Percentiles rank a stretch among this genome's conserved stretches.
phyloP scores from a whole-genome alignment of 2,329 filamentous ascomycete genomes.

The Aspergillus novoparasiticus region DNA sequence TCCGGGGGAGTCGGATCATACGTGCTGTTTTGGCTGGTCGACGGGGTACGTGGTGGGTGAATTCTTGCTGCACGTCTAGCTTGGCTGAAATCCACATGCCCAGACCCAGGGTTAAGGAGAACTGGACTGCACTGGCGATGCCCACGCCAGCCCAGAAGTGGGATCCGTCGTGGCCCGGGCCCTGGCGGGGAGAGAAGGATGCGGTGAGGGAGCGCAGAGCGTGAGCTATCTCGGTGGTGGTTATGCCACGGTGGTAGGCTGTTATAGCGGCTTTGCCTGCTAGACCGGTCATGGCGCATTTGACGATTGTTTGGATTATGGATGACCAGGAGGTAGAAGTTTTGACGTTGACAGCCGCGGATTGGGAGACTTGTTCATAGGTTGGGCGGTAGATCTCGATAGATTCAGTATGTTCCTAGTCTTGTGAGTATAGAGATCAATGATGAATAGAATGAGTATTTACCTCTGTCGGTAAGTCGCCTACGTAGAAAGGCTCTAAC shows the following conservation, averaged over 20 bases:
- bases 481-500: slow-evolving; percentile 38
- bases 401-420: slow-evolving; percentile 21
- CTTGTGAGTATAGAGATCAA: neutral
- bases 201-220: neutral
- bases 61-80: slow-evolving; percentile 28
- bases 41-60: slow-evolving; percentile 38
- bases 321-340: slow-evolving; percentile 1
- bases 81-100: slow-evolving; percentile 23
- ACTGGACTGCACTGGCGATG: slow-evolving; percentile 23
- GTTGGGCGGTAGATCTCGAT: slow-evolving; percentile 24
- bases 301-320: slow-evolving; percentile 4
- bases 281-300: slow-evolving; percentile 11
- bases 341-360: slow-evolving; percentile 19
- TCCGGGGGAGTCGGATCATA: slow-evolving; percentile 26
- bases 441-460: neutral
- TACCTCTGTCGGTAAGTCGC: slow-evolving; percentile 27
- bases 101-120: slow-evolving; percentile 21
- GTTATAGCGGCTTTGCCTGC: slow-evolving; percentile 8
- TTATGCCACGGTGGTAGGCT: slow-evolving; percentile 5
- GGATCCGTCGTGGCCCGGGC: neutral
- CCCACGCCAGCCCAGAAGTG: slow-evolving; percentile 25
- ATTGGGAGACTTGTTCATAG: slow-evolving; percentile 25
- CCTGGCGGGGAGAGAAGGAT: neutral
- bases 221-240: neutral
- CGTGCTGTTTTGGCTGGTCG: slow-evolving; percentile 40